Evolutionary conservation across 306 rosid genomes (phyloP).

Genomic region (Castanospermum australe): DNA sequence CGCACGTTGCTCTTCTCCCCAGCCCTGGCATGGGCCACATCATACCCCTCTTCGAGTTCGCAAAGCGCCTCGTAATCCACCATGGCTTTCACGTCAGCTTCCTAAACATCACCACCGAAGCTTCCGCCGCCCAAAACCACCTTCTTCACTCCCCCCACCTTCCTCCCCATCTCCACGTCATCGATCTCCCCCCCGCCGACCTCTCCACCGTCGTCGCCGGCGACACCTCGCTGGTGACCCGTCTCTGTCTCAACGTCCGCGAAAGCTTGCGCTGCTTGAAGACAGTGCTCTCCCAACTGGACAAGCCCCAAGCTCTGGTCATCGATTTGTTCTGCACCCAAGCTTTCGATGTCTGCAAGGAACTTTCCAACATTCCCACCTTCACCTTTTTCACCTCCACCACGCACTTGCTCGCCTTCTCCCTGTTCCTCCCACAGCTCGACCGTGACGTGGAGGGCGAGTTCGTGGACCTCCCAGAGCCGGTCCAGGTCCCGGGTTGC

Average conservation of each 20-base stretch:
- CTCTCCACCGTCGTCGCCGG: neutral
- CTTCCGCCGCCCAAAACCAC: slow-evolving; percentile 38
- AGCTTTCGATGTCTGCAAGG: slow-evolving; percentile 39
- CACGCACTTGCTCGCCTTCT: slow-evolving; percentile 33
- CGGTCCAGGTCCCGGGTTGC: slow-evolving; percentile 45
- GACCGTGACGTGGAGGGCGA: slow-evolving; percentile 47
- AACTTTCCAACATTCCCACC: slow-evolving; percentile 24
- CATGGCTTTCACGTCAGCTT: slow-evolving; percentile 42
- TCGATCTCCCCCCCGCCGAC: slow-evolving; percentile 42
- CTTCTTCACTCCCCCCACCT: slow-evolving; percentile 36
- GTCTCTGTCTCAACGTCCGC: slow-evolving; percentile 16
- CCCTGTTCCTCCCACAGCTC: slow-evolving; percentile 35
- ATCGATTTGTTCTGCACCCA: slow-evolving; percentile 48
- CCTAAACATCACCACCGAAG: slow-evolving; percentile 53
- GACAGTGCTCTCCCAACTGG: slow-evolving; percentile 12
- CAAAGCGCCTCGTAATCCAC: slow-evolving; percentile 33
- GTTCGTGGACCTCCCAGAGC: slow-evolving; percentile 49
- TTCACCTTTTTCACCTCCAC: slow-evolving; percentile 46
- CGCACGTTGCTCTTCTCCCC: slow-evolving; percentile 39
- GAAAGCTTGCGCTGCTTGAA: slow-evolving; percentile 30
- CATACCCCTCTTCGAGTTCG: slow-evolving; percentile 41
- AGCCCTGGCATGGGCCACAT: slow-evolving; percentile 54
- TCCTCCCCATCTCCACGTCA: slow-evolving; percentile 27
- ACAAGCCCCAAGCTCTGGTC: slow-evolving; percentile 34
- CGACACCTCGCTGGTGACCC: slow-evolving; percentile 3